Evolutionary conservation across 140 eudicot genomes (phyloP).

Genomic region (Stevia rebaudiana): DNA sequence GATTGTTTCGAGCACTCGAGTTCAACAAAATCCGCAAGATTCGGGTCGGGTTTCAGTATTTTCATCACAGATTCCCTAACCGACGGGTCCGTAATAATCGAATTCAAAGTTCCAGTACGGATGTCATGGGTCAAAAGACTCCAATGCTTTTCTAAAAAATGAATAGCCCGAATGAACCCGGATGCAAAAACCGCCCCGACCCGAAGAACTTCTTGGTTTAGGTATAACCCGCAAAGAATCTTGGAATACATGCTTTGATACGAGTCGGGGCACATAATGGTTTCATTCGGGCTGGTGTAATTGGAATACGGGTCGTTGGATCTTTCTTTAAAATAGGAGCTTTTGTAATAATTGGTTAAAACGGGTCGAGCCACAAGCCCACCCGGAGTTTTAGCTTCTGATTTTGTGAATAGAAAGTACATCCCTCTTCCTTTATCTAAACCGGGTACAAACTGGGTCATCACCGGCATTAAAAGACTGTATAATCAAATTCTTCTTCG

Average conservation of each 20-base stretch:
- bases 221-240: slow-evolving; percentile 79
- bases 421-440: slow-evolving; percentile 86
- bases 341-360: slow-evolving; percentile 83
- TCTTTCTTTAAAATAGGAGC: slow-evolving; percentile 61
- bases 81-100: slow-evolving; percentile 44
- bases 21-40: slow-evolving; percentile 63
- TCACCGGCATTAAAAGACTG: slow-evolving; percentile 84
- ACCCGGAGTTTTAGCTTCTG: slow-evolving; percentile 82
- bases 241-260: slow-evolving; percentile 98
- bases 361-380: slow-evolving; percentile 88
- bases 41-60: slow-evolving; percentile 57
- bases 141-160: slow-evolving; percentile 82
- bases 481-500: slow-evolving; percentile 59
- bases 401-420: slow-evolving; percentile 77
- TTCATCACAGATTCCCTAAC: slow-evolving; percentile 57
- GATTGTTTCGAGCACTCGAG: slow-evolving; percentile 53
- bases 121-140: slow-evolving; percentile 50
- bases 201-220: slow-evolving; percentile 64
- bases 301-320: slow-evolving; percentile 87
- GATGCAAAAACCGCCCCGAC: slow-evolving; percentile 97
- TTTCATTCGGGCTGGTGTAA: slow-evolving; percentile 90
- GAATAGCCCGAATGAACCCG: slow-evolving; percentile 90
- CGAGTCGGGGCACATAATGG: slow-evolving; percentile 83
- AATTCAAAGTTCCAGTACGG: slow-evolving; percentile 51
- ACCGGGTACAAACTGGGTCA: slow-evolving; percentile 76